A percentile compares a stretch with the other conserved stretches of the same genome.
phyloP scores from a whole-genome alignment of 257 asterid species.

The Fraxinus pennsylvanica region DNA sequence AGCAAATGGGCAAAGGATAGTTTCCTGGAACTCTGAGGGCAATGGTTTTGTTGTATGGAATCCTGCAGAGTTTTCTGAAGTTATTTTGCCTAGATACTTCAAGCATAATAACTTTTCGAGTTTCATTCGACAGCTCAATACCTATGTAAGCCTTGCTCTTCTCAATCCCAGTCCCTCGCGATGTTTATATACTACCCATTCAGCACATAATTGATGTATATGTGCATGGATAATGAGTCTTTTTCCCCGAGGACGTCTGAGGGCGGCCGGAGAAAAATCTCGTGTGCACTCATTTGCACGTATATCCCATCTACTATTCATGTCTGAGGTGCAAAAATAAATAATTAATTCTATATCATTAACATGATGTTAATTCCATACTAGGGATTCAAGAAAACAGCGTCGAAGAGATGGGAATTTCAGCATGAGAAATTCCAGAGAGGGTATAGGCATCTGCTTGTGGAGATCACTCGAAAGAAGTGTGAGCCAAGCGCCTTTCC shows the following conservation, averaged over 20 bases:
- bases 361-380: not conserved
- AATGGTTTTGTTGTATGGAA: constrained; percentile 50
- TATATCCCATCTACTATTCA: no score
- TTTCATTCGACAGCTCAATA: constrained; percentile 49
- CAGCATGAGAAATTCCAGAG: constrained; percentile 60
- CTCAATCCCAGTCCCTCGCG: not conserved
- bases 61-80: constrained; percentile 44
- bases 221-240: no score
- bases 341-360: not conserved
- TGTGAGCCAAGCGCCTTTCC: constrained; percentile 57
- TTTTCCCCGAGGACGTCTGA: no score
- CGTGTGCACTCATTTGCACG: no score
- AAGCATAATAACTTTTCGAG: constrained; percentile 49
- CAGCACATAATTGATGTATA: no score
- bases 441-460: constrained; percentile 45
- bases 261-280: no score
- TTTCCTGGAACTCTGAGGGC: constrained; percentile 48
- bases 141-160: constrained; percentile 39
- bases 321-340: no score
- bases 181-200: no score
- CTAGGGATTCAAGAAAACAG: constrained; percentile 62
- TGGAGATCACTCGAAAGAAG: constrained; percentile 54
- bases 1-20: constrained; percentile 17
- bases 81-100: constrained; percentile 45
- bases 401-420: constrained; percentile 59